Percentiles rank a stretch among this genome's conserved stretches.
Evolutionary conservation across 2,329 filamentous ascomycete species (phyloP).

Genomic region (Trichoderma atroviride): DNA sequence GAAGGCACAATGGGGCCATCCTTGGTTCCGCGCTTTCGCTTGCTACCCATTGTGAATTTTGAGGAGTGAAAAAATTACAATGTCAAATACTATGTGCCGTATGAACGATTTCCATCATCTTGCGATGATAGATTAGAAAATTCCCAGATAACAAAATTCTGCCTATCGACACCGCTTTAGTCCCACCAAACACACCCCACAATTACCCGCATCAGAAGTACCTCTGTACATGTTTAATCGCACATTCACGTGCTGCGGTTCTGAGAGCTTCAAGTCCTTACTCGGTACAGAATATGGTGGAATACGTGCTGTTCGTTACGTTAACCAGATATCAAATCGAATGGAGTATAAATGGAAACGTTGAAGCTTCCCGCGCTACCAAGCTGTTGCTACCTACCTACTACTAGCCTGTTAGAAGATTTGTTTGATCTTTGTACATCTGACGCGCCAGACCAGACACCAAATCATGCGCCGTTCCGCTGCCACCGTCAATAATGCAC

Average conservation of each 20-base stretch:
- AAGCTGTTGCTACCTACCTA: not conserved
- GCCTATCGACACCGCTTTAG: constrained; percentile 8
- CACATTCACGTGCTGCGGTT: constrained; percentile 7
- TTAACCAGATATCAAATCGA: not conserved
- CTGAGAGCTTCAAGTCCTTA: not conserved
- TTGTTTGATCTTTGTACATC: not conserved
- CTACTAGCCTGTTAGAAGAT: not conserved
- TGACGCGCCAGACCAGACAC: not conserved
- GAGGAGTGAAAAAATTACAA: constrained; percentile 23
- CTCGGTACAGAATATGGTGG: not conserved
- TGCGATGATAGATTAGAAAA: constrained; percentile 21
- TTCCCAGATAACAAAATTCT: constrained; percentile 27
- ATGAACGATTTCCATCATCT: constrained; percentile 10
- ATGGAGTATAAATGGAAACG: not conserved
- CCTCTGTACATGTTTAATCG: not conserved
- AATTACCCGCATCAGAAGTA: constrained; percentile 1
- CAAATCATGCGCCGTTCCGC: not conserved
- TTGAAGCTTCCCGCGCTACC: not conserved
- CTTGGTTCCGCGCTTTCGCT: constrained; percentile 42
- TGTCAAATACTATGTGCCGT: constrained; percentile 6
- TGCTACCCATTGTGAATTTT: constrained; percentile 38
- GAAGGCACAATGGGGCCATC: constrained; percentile 34
- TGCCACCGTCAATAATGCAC: not conserved
- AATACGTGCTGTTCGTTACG: not conserved
- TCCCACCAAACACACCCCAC: not conserved